Conservation (phyloP, 1,284 basidiomycete genomes). For the Trametes sp. region DNA sequence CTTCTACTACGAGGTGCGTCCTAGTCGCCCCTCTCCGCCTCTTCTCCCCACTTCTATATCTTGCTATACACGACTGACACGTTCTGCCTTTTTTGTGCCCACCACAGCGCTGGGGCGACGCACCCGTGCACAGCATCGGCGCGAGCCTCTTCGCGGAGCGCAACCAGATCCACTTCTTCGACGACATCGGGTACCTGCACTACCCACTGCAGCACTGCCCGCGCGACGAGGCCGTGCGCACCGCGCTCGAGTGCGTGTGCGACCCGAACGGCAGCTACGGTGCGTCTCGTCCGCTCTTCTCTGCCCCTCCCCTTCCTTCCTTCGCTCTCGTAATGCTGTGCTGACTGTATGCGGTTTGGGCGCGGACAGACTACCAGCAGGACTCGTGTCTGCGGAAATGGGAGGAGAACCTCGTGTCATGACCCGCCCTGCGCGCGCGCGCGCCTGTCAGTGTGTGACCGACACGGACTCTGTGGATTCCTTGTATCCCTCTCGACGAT, state of each 20-base stretch:
- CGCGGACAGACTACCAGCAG: background rate
- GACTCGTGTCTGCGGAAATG: background rate
- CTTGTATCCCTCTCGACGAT: background rate
- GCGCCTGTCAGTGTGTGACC: too few species aligned
- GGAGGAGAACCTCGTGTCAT: background rate
- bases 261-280: conserved; percentile 52
- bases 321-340: background rate
- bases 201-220: conserved; percentile 62
- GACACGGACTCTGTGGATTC: too few species aligned
- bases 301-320: background rate
- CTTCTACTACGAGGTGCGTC: conserved; percentile 77
- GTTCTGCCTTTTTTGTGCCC: too few species aligned
- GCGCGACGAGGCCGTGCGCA: conserved; percentile 48
- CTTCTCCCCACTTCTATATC: background rate
- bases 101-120: conserved; percentile 81
- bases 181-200: conserved; percentile 68
- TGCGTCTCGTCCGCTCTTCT: conserved; percentile 40
- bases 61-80: background rate
- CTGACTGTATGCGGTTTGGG: background rate
- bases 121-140: conserved; percentile 81
- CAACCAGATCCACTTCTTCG: conserved; percentile 74
- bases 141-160: conserved; percentile 69
- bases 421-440: too few species aligned
- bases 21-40: background rate
- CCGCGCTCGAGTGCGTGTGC: conserved; percentile 54